These are phyloP conservation scores for Xylaria sp. DNA, from an alignment of 495 filamentous ascomycete species.

Conservation along the genomic window DNA sequence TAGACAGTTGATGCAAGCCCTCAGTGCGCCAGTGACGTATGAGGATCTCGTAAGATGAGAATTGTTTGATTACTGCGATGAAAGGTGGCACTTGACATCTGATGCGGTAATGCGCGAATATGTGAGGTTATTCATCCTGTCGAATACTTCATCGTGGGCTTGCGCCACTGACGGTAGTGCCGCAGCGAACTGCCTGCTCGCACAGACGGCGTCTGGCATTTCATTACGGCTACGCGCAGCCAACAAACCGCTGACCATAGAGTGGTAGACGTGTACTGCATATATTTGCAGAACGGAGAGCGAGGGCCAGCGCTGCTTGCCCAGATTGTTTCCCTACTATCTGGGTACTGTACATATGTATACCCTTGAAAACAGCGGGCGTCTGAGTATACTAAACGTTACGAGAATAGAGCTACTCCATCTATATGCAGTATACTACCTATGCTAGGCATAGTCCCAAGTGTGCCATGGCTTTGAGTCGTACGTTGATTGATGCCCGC, in stretches of 20 bases:
- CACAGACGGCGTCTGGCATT: not conserved
- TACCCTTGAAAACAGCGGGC: not conserved
- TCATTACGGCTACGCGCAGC: not conserved
- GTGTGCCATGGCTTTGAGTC: not conserved
- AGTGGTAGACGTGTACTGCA: not conserved
- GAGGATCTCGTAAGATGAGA: not conserved
- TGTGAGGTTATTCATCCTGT: constrained; percentile 4
- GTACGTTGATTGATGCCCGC: not conserved
- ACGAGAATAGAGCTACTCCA: not conserved
- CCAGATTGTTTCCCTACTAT: not conserved
- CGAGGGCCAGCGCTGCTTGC: not conserved
- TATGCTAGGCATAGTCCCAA: not conserved
- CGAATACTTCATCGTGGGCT: not conserved
- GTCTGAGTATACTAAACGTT: not conserved
- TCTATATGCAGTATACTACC: not conserved
- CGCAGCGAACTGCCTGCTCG: not conserved
- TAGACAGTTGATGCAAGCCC: not conserved
- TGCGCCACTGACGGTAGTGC: not conserved
- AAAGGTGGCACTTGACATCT: constrained; percentile 1
- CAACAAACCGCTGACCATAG: not conserved
- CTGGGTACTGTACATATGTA: too few species aligned
- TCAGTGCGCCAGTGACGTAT: constrained; percentile 4
- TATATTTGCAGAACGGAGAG: constrained; percentile 5
- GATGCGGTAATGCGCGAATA: not conserved
- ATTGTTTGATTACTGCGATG: not conserved